A percentile compares a stretch with the other conserved stretches of the same genome.
Evolutionary conservation across 352 stramenopile species (phyloP).

Genomic region (Phytophthora hybrid): DNA sequence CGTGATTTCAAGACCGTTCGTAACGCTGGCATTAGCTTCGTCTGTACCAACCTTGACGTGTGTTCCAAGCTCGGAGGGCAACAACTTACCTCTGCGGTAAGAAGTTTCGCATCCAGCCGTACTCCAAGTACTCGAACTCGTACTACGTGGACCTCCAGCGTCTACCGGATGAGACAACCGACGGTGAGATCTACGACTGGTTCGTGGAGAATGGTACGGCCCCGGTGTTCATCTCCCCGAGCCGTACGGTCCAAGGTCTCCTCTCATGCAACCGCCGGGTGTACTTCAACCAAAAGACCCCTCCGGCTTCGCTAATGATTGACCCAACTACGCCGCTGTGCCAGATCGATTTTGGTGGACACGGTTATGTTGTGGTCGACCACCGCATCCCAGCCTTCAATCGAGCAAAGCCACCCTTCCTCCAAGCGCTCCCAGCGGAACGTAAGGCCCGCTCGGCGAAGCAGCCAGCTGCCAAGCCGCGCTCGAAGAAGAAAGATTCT

Average conservation of each 20-base stretch:
- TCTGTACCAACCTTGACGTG: not conserved
- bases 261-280: not conserved
- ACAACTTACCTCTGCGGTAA: too few species aligned
- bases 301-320: not conserved
- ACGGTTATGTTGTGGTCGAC: not conserved
- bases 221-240: not conserved
- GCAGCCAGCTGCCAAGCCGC: too few species aligned
- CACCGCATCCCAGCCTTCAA: not conserved
- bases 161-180: not conserved
- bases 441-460: too few species aligned
- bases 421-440: too few species aligned
- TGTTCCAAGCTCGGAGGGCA: slow-evolving; percentile 64
- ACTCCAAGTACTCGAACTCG: not conserved
- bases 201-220: not conserved
- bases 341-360: too few species aligned
- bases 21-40: not conserved
- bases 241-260: not conserved
- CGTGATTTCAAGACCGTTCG: not conserved
- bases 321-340: too few species aligned
- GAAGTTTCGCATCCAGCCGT: not conserved
- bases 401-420: not conserved
- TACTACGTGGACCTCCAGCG: slow-evolving; percentile 4
- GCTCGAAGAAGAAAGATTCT: too few species aligned
- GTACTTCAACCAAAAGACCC: not conserved
- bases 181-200: slow-evolving; percentile 9